Evolutionary conservation across 2,329 filamentous ascomycete genomes (phyloP), one percentile per base, ranked within the genome.

Genomic region (Colletotrichum sp.): DNA sequence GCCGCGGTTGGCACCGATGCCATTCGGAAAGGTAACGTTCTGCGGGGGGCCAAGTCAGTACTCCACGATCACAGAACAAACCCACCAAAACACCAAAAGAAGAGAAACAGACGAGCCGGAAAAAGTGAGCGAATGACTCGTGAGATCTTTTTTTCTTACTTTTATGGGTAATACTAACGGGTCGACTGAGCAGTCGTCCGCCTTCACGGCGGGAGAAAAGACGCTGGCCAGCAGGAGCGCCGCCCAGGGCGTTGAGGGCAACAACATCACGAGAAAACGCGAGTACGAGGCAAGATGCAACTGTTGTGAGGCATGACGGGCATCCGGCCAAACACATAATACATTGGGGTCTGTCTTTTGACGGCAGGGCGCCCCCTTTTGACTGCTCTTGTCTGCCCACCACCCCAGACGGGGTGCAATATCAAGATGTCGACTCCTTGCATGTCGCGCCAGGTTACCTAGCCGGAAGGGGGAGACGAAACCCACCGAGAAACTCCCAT

Each of bases 1-100:
- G 66, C 74, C 74, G 7, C 74, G 71, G 63, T 76, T 76, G 58
- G 71, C 71, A 43, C 74, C 74, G 71, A 76, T 70, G 74, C 74
- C 74, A 74, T 74, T 76, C 59, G 74, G 65, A 65, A 76, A 76
- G 32, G 74, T 76, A 21, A 76, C 65, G 65, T 76, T 76, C 74
- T 76, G 65, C 30, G 34, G 21, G 28, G 63, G 21, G 32, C 26
- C 28, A 62, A 67, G 73, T 72, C 73, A 75, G 56, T 32, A 72
- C 32, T 62, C 48, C 30, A 66, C 28, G 52, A 32, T 36, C 32
- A 28, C 14, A 21, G 21, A 28, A 18, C 16, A 58, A 68, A 26
- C 30, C 62, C 62, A 65, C 62, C 66, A 63, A 30, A n/a, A 52
- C 34, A 67, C 69, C n/a, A 34, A 62, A 61, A 38, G 52, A n/a